Base-by-base conservation (phyloP, 164 flowering plant genomes). In the Magnolia officinalis region DNA sequence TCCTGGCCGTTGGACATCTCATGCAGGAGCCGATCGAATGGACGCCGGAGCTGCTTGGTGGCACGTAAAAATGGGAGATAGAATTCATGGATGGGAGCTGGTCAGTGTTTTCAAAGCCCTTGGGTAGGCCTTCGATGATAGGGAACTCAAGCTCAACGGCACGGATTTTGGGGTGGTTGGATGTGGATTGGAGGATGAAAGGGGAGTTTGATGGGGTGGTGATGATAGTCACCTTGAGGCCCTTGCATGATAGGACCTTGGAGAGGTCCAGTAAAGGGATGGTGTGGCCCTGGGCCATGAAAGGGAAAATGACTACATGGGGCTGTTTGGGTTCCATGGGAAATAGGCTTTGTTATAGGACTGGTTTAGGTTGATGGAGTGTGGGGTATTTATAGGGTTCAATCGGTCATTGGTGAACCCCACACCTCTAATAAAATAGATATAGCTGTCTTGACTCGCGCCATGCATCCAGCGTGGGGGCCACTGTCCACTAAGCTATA, bases 231-330 rank as follows among this genome's bases (percentile, higher is more conserved):
- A 85, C 75, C 18, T 64, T 78, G 63, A 81, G 10, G 68, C 69
- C 69, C 4, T 64, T 66, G 31, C 7, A 26, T 4, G 83, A 65
- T 4, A 85, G 76, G 16, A 73, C 80, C n/a, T 78, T 81, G 1
- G 84, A 78, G 21, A 85, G 78, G 59, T 85, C 82, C 5, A 85
- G 70, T 9, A 81, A 45, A 16, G 85, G 87, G 18, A 82, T 58
- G 37, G 79, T 81, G 78, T 82, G 87, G 65, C 87, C 85, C 45
- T 83, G 79, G 52, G 87, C 74, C 85, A 82, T 80, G 81, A 75
- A 83, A 0, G 85, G 87, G 76, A 85, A 83, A 73, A 80, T 75
- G 1, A 77, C 80, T 4, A 83, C 67, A 50, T 81, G 85, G 45
- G 45, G 45, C 45, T 37, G 6, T 37, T 37, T 37, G 6, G 45